These are phyloP conservation scores for Rhododendron simsii DNA, from an alignment of 148 eudicot genomes.

Conservation along the genomic window DNA sequence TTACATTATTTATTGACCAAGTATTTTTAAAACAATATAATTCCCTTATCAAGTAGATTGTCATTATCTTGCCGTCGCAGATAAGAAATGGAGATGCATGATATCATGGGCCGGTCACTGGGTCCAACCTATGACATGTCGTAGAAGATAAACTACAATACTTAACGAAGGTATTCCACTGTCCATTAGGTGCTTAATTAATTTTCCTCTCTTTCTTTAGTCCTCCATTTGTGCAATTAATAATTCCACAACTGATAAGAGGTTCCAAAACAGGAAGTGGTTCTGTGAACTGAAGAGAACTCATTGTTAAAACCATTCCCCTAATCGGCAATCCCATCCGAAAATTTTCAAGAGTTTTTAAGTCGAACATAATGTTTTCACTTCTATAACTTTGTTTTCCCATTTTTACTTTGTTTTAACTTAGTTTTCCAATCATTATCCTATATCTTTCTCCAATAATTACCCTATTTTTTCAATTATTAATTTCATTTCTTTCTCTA, in stretches of 20 bases:
- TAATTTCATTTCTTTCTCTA: no score
- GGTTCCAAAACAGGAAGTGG: background rate
- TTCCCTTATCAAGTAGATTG: background rate
- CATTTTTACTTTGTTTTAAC: no score
- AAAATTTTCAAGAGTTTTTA: background rate
- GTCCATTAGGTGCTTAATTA: slow-evolving; percentile 1
- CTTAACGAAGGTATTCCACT: background rate
- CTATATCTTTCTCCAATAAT: no score
- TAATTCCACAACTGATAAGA: background rate
- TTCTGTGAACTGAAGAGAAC: background rate
- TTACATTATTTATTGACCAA: background rate
- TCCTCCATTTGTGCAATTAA: background rate
- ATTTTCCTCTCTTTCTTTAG: background rate
- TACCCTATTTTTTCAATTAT: no score
- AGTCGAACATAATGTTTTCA: background rate
- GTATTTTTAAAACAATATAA: slow-evolving; percentile 11
- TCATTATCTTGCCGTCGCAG: background rate
- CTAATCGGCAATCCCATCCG: background rate
- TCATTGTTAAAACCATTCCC: background rate
- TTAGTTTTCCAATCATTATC: no score
- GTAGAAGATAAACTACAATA: background rate
- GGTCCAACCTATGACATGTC: slow-evolving; percentile 11
- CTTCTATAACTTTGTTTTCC: background rate
- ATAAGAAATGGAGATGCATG: slow-evolving; percentile 20
- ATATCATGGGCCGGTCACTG: slow-evolving; percentile 39